Base-by-base conservation (phyloP, 441 rosid genomes). In the Erodium trifolium region DNA sequence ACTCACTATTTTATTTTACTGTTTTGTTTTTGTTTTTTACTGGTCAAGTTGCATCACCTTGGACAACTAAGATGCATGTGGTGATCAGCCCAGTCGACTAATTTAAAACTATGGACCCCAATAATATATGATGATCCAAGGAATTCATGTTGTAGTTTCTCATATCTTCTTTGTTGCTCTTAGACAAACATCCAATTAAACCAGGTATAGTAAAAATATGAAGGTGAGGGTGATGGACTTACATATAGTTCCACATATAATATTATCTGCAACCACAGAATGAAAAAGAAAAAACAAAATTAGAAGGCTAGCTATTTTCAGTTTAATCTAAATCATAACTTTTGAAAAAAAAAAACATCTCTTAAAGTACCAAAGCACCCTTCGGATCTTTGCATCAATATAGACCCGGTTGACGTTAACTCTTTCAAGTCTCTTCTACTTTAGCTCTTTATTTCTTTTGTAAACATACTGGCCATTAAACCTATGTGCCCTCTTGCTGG, bases 241-340 rank as follows among this genome's bases (percentile, higher is more conserved):
- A 89, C 99, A 76, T 91, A 89, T 72, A 93, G 75, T 80, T 93
- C 99, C 83, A 68, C 71, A 60, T 93, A 91, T 5, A 93, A 71
- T 72, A 91, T 78, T 66, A 93, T 71, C 98, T 93, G 96, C 87
- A 87, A 59, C 6, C 29, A 59, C 63, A 18, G 29, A 55, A 16
- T 59, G 31, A 23, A 59, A 59, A 19, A 18, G 31, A 59, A 59
- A 23, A 59, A 59, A 59, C 27, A 18, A 59, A 17, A 59, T 59
- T 13, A 59, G 63, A 7, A 59, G 63, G 12, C 63, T 59, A 19
- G 63, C 12, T 59, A 59, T 9, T 4, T 27, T 19, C 29, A 59
- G 29, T 8, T 18, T 18, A 17, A 59, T n/a, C 27, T 59, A 19
- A 18, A 9, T 23, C 18, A 17, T 7, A 59, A 59, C 29, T 17